Evolutionary conservation across 164 flowering plant genomes (phyloP).

Genomic region (Brasenia schreberi): DNA sequence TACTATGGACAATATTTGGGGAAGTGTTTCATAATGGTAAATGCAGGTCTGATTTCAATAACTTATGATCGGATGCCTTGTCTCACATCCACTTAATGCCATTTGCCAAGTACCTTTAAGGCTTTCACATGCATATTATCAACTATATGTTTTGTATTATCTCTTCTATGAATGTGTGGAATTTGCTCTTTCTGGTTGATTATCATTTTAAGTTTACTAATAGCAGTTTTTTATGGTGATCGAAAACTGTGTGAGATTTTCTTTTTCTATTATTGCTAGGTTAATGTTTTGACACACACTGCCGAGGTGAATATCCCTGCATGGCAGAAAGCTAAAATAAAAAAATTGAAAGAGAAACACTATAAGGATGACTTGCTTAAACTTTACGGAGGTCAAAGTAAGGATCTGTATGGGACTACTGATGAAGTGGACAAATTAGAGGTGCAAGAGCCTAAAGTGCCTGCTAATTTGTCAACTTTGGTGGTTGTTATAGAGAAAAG

Average conservation of each 20-base stretch:
- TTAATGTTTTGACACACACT: slow-evolving; percentile 62
- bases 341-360: slow-evolving; percentile 16
- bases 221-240: no score
- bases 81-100: no score
- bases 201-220: no score
- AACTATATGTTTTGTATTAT: no score
- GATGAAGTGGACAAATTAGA: neutral
- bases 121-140: no score
- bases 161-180: no score
- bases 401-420: slow-evolving; percentile 1
- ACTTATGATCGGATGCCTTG: no score
- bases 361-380: slow-evolving; percentile 20
- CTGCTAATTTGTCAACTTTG: neutral
- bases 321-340: slow-evolving; percentile 23
- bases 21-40: no score
- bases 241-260: neutral
- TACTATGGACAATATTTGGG: no score
- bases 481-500: neutral
- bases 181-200: no score
- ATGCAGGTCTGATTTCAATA: no score
- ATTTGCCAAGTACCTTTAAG: no score
- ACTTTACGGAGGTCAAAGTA: slow-evolving; percentile 6
- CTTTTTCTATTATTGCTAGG: slow-evolving; percentile 23
- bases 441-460: neutral
- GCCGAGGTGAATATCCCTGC: slow-evolving; percentile 28